Evolutionary conservation across 306 rosid genomes (phyloP).

Genomic region (Mimosa pudica): DNA sequence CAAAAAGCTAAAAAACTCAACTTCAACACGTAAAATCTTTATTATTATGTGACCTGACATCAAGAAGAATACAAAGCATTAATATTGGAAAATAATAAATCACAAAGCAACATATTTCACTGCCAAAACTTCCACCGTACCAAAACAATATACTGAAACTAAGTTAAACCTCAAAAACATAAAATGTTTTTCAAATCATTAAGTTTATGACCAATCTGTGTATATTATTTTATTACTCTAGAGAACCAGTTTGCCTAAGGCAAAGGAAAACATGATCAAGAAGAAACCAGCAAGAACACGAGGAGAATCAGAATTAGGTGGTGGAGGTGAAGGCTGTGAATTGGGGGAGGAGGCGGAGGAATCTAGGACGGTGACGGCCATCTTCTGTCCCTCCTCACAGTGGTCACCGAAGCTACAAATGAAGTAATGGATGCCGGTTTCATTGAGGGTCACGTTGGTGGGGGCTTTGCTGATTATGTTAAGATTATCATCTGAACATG

Average conservation of each 20-base stretch:
- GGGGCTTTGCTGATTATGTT: not conserved
- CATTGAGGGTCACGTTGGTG: not conserved
- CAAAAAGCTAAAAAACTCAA: no score
- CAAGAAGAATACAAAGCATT: no score
- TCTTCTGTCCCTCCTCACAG: slow-evolving; percentile 8
- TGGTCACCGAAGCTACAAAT: slow-evolving; percentile 27
- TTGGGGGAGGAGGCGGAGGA: not conserved
- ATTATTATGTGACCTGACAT: no score
- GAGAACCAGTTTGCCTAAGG: no score
- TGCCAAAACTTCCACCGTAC: no score
- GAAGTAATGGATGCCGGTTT: slow-evolving; percentile 29
- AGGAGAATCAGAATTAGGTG: not conserved
- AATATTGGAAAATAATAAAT: no score
- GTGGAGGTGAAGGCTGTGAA: not conserved
- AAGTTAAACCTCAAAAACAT: no score
- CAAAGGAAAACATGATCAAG: not conserved
- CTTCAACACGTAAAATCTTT: no score
- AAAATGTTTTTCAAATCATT: no score
- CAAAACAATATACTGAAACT: no score
- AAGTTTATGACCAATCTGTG: no score
- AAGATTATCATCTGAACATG: not conserved
- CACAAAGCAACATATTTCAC: no score
- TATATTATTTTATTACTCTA: not conserved
- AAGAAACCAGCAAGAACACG: not conserved
- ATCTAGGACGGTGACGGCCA: slow-evolving; percentile 26